Conservation (phyloP, 441 rosid species). For the Aquilaria agallochum region DNA sequence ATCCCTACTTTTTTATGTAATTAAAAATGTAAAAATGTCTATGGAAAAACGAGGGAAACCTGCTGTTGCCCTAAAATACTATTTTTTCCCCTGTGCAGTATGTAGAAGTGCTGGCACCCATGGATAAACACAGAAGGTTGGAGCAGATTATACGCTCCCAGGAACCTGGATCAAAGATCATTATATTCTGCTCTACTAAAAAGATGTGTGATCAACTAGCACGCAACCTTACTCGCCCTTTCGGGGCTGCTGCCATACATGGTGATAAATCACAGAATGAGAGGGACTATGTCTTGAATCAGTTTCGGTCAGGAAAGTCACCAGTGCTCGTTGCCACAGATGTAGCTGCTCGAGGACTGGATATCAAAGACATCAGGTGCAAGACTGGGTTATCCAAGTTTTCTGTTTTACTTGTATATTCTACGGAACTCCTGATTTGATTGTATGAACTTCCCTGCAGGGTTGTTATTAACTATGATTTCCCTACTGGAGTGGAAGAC, state of each 20-base stretch:
- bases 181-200: constrained; percentile 63
- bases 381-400: background rate
- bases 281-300: constrained; percentile 52
- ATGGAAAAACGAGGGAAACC: too few relatives aligned
- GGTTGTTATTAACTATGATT: constrained; percentile 65
- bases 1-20: background rate
- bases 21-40: too few relatives aligned
- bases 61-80: background rate
- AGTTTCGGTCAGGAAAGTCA: constrained; percentile 56
- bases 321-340: constrained; percentile 72
- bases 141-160: constrained; percentile 62
- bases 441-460: constrained; percentile 22
- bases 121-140: constrained; percentile 58
- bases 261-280: constrained; percentile 70
- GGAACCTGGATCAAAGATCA: constrained; percentile 63
- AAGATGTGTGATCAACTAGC: constrained; percentile 73
- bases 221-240: constrained; percentile 49
- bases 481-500: constrained; percentile 71
- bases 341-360: constrained; percentile 75
- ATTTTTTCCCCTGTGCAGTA: constrained; percentile 27
- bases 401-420: too few relatives aligned
- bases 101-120: constrained; percentile 44
- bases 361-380: constrained; percentile 65
- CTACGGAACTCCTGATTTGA: background rate
- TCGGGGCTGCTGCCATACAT: constrained; percentile 73